phyloP scores from a whole-genome alignment of 2,329 filamentous ascomycete species.

The Diaporthe citriasiana region DNA sequence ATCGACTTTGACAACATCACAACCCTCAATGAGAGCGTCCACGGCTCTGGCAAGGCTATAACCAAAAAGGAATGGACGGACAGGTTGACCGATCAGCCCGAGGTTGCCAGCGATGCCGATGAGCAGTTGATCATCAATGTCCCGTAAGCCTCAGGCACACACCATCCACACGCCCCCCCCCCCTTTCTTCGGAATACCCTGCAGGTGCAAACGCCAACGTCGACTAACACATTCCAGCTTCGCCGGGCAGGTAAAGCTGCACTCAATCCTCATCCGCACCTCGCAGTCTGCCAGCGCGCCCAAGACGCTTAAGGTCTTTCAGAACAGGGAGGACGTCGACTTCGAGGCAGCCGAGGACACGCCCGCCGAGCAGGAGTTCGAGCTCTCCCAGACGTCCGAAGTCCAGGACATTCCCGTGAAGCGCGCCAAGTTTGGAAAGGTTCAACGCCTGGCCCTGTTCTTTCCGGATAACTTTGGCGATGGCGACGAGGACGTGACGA shows the following conservation, averaged over 20 bases:
- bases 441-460: slow-evolving; percentile 87
- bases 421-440: slow-evolving; percentile 88
- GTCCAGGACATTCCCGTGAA: slow-evolving; percentile 91
- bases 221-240: slow-evolving; percentile 70
- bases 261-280: slow-evolving; percentile 88
- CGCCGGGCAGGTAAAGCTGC: slow-evolving; percentile 92
- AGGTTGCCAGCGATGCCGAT: slow-evolving; percentile 88
- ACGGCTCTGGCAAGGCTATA: slow-evolving; percentile 79
- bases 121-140: slow-evolving; percentile 95
- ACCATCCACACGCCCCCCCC: background rate
- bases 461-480: slow-evolving; percentile 91
- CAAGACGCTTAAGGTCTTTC: slow-evolving; percentile 85
- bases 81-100: slow-evolving; percentile 77
- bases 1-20: slow-evolving; percentile 89
- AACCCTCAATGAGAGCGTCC: slow-evolving; percentile 84
- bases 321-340: slow-evolving; percentile 90
- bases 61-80: slow-evolving; percentile 94
- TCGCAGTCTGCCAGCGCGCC: slow-evolving; percentile 80
- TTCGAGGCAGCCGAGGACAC: slow-evolving; percentile 82
- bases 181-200: too few species aligned
- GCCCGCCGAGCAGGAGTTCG: slow-evolving; percentile 79
- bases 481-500: slow-evolving; percentile 84
- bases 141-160: slow-evolving; percentile 73
- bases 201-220: slow-evolving; percentile 14
- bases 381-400: slow-evolving; percentile 82